Percentiles rank a stretch among this genome's conserved stretches.
Conservation (phyloP, 306 rosid genomes). For the Sicyos baderoa region DNA sequence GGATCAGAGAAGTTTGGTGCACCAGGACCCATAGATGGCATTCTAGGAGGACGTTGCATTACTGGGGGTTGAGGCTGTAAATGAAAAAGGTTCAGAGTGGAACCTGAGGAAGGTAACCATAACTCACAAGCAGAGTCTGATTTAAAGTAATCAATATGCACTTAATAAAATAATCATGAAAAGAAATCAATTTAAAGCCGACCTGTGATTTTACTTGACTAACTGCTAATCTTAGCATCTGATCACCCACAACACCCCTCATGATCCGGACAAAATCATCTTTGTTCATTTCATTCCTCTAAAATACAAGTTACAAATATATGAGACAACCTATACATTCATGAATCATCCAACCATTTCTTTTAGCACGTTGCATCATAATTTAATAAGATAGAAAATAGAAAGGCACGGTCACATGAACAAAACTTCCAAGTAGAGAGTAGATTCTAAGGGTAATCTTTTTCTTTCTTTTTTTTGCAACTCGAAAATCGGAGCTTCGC, state of each 20-base stretch:
- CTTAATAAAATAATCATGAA: neutral
- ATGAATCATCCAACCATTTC: constrained; percentile 16
- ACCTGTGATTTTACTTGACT: constrained; percentile 62
- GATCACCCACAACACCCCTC: constrained; percentile 77
- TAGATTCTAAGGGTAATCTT: neutral
- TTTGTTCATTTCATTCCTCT: constrained; percentile 78
- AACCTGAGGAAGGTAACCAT: constrained; percentile 6
- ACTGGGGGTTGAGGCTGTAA: constrained; percentile 38
- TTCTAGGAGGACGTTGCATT: constrained; percentile 54
- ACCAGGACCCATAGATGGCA: constrained; percentile 47
- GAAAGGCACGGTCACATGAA: neutral
- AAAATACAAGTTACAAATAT: constrained; percentile 26
- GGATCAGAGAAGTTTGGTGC: constrained; percentile 55
- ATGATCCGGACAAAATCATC: constrained; percentile 69
- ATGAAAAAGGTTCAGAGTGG: constrained; percentile 24
- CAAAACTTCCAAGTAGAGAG: constrained; percentile 2
- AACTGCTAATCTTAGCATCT: constrained; percentile 76
- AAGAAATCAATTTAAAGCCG: constrained; percentile 19
- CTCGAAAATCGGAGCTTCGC: too few species aligned
- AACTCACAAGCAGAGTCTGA: neutral
- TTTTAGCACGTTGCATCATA: neutral
- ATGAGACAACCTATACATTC: constrained; percentile 20
- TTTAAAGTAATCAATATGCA: constrained; percentile 8
- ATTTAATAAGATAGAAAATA: constrained; percentile 2
- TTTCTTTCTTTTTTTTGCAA: too few species aligned